Evolutionary conservation across 352 stramenopile species (phyloP).

Genomic region (Pythium dissotocum): DNA sequence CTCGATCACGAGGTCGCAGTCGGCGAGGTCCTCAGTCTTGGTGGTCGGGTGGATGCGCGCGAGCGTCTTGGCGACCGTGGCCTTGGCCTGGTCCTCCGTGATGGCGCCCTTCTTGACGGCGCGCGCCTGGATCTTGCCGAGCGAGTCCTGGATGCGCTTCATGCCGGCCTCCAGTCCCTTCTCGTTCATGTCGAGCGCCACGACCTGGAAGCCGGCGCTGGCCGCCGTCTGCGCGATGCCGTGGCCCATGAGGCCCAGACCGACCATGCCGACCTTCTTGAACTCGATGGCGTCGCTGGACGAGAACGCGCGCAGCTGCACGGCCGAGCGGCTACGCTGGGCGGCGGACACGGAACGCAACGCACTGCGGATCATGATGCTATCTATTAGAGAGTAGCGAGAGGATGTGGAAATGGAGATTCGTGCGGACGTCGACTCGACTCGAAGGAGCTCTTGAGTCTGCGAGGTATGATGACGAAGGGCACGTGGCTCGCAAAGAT

Average conservation of each 20-base stretch:
- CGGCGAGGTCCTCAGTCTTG: constrained; percentile 77
- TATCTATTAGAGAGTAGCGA: not conserved
- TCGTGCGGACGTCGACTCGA: too few species aligned
- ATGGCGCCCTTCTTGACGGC: constrained; percentile 90
- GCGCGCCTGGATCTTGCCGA: constrained; percentile 87
- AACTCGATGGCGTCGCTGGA: constrained; percentile 42
- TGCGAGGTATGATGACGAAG: constrained; percentile 4
- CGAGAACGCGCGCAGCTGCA: constrained; percentile 15
- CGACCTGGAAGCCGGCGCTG: constrained; percentile 80
- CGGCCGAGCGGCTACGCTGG: constrained; percentile 13
- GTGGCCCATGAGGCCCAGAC: constrained; percentile 97
- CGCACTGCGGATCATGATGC: constrained; percentile 11
- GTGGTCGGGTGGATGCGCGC: constrained; percentile 90
- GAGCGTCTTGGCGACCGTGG: constrained; percentile 61
- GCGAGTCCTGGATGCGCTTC: constrained; percentile 91
- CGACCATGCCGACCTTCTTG: constrained; percentile 93
- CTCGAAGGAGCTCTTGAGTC: not conserved
- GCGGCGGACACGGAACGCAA: constrained; percentile 14
- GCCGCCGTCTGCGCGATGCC: constrained; percentile 95
- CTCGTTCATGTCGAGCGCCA: constrained; percentile 78
- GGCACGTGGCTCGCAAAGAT: constrained; percentile 15
- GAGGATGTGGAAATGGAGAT: not conserved
- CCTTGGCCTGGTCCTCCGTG: constrained; percentile 71
- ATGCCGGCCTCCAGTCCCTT: constrained; percentile 80
- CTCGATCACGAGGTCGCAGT: constrained; percentile 97